Evolutionary conservation across 2,329 filamentous ascomycete genomes (phyloP), one percentile per base, ranked within the genome.

Genomic region (Capronia epimyces): DNA sequence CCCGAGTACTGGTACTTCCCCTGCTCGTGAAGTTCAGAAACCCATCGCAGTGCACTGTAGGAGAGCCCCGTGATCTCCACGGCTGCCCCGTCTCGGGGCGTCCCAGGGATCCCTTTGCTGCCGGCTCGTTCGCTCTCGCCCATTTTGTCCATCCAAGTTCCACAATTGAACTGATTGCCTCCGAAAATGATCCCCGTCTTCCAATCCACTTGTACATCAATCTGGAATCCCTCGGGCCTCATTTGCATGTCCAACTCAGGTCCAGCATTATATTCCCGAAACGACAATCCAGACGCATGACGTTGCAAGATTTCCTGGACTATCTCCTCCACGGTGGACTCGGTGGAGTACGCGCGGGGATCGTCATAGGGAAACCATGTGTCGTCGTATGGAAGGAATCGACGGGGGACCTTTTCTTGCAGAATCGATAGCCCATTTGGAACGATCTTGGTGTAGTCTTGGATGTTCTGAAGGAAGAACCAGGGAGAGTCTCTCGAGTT

Each of bases 91-190:
- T 98, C 94, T 62, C 94, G 86, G 41, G 93, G 93, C n/a, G 93
- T 98, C 7, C 90, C 93, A 0, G 93, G 94, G 16, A 95, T 76
- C 43, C 93, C 94, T 72, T 96, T 97, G 64, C 84, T 95, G 52
- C 86, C 85, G 13, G 94, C 93, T 55, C 84, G 87, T 58, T 87
- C 82, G 56, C 89, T 95, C 69, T 98, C 93, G n/a, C 93, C 93
- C 93, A 98, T 98, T 78, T 98, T 98, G 76, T 98, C 93, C 89
- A 96, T 96, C 93, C 93, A 98, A 1, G 93, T 98, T 46, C 93
- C 93, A 63, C 94, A 98, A 69, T 98, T 98, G 70, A 74, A 78
- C 65, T 96, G 90, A 64, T 88, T 97, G 27, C 94, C 93, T 49
- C 94, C 93, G 64, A 94, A 95, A 51, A 98, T 84, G 57, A 98